Evolutionary conservation across 2,329 filamentous ascomycete genomes (phyloP), one percentile per base, ranked within the genome.

Genomic region (Fusarium cyanostomum): DNA sequence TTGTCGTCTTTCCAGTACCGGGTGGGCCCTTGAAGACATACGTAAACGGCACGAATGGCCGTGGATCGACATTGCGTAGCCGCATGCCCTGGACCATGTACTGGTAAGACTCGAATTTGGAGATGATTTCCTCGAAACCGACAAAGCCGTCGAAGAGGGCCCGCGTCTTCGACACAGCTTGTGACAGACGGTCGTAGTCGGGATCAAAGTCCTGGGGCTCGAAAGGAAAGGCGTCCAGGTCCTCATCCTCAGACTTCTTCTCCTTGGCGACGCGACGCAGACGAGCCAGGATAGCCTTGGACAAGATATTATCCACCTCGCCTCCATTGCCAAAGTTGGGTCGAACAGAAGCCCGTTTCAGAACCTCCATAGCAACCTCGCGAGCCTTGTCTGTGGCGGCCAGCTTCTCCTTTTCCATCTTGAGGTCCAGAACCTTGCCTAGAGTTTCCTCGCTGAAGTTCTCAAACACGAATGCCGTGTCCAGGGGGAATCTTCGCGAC

Each of bases 271-370:
- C 60, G 10, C 70, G 70, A 8, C 69, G 64, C 21, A 66, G 60
- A 35, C 69, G 66, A 27, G 67, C 58, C 24, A 68, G 39, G 28
- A 70, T 69, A 12, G 69, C 71, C 24, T 69, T 72, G 21, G 62
- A 68, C 28, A 73, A 26, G n/a, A 72, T 46, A 13, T 69, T 92
- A 52, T 93, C 88, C 2, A 94, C 83, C 62, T 92, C 89, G 0
- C 90, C 90, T 4, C 85, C 91, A 66, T 94, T 94, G 2, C 89
- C 90, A 75, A 93, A 93, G 69, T 92, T 85, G 1, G 86, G 84
- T 1, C 85, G 80, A 63, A 90, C 89, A 2, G 89, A 84, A 1
- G 84, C 83, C 6, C 87, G 81, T 15, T 77, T 77, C 1, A 94
- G 77, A 10, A 89, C 78, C 7, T 89, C 86, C 66, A 87, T 78